phyloP scores from a whole-genome alignment of 208 protist species.

The Acanthamoeba sp. region DNA sequence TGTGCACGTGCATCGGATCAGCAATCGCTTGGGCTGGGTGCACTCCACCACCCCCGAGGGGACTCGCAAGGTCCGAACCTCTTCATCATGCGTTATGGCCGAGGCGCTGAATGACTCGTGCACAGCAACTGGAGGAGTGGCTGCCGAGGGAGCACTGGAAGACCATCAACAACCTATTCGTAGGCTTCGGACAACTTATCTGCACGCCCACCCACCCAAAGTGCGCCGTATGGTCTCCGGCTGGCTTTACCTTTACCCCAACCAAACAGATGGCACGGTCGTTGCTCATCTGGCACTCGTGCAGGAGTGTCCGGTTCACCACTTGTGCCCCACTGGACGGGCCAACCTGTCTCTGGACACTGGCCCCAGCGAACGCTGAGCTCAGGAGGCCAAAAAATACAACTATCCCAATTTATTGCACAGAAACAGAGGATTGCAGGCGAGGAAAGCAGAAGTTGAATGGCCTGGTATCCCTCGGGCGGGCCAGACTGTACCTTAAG shows the following conservation, averaged over 20 bases:
- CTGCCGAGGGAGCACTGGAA: slow-evolving; percentile 89
- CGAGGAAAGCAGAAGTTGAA: too few relatives aligned
- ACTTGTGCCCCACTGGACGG: slow-evolving; percentile 10
- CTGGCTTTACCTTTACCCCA: too few relatives aligned
- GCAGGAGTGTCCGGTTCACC: neutral
- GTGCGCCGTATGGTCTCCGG: neutral
- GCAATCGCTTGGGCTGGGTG: slow-evolving; percentile 94
- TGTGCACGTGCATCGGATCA: slow-evolving; percentile 96
- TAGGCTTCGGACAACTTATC: slow-evolving; percentile 95
- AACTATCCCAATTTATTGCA: too few relatives aligned
- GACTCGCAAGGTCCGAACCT: slow-evolving; percentile 92
- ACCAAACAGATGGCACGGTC: neutral
- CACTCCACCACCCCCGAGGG: slow-evolving; percentile 91
- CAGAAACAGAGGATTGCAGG: too few relatives aligned
- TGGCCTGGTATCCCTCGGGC: too few relatives aligned
- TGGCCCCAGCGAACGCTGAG: neutral
- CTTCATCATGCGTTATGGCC: neutral
- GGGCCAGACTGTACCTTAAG: too few relatives aligned
- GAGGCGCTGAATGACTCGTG: neutral
- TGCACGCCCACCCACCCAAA: neutral
- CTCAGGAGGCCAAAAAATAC: too few relatives aligned
- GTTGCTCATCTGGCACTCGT: neutral
- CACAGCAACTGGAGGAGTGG: slow-evolving; percentile 61
- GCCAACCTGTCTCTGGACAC: neutral
- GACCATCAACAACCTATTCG: slow-evolving; percentile 93